Evolutionary conservation across 148 eudicot genomes (phyloP), one percentile per base, ranked within the genome.

Genomic region (Hydrangea macrophylla): DNA sequence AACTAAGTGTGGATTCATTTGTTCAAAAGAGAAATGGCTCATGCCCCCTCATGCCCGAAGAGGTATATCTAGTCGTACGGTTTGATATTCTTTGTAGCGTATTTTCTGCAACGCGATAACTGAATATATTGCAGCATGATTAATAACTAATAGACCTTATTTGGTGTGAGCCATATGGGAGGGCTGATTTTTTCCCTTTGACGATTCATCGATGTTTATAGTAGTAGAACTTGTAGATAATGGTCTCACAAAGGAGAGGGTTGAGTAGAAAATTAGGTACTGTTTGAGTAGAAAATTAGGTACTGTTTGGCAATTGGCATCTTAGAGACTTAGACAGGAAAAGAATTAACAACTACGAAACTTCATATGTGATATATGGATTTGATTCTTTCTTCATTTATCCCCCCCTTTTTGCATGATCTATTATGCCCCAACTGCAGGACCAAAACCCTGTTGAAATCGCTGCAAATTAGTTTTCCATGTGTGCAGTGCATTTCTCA

Each of bases 11-110:
- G 71, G 88, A 94, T 74, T 94, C 98, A 73, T 83, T 80, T 79
- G 73, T 78, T 33, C 77, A 84, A 28, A 94, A 85, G 69, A 28
- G 73, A 32, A 85, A 90, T 71, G 98, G 97, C 55, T 85, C 89
- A 13, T 94, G 98, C 68, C 97, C 97, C 60, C 86, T 94, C 57
- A 88, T 88, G 92, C 98, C 98, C 10, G 97, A 94, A 87, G 96
- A 94, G 88, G 98, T 94, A 88, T 39, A 53, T 63, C 44, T 36
- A 25, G 35, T 24, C 15, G 0, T 18, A 35, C 35, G 13, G 35
- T 37, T 15, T 25, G 1, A 6, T 67, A 26, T 55, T 25, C n/a
- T 54, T 31, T 65, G 26, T 4, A 35, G 5, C 8, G 23, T 30
- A 27, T 36, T 56, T 50, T 33, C 56, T 17, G 11, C 37, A 11